Evolutionary conservation across 2,329 filamentous ascomycete genomes (phyloP), one percentile per base, ranked within the genome.

Genomic region (Fonsecaea pugnacius): DNA sequence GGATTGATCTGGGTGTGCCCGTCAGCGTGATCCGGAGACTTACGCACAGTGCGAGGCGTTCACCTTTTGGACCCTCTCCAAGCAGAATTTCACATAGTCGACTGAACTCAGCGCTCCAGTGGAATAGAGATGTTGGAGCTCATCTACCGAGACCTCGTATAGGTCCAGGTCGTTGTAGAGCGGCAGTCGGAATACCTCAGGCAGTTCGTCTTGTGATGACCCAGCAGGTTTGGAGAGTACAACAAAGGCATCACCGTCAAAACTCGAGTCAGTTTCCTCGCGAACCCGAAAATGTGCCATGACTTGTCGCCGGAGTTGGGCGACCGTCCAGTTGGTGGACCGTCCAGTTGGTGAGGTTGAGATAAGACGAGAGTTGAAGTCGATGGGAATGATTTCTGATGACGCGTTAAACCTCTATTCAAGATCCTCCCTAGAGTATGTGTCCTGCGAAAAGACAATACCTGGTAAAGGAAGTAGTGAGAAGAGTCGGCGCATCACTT

Each of bases 111-210:
- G 57, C 12, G 24, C 50, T 10, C 63, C 65, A 16, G 63, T 60
- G 7, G 67, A 57, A 12, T 70, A 67, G 16, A 60, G 63, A 33
- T 64, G 59, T 46, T 72, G 70, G 18, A 72, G 46, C 50, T 71
- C 64, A 51, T 71, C 61, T n/a, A 72, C 61, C 8, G 69, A 62
- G 21, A 66, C 58, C 38, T 72, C 71, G 50, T 66, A 69, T 1
- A 72, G 38, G 8, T 70, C 51, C 6, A 70, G 33, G 21, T 61
- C 67, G 7, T 69, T 67, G 38, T 64, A 67, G 16, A 9, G 18
- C 8, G 62, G 56, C 10, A 72, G 40, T 9, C 52, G 67, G 50
- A 71, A 72, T 10, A 64, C n/a, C 14, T 64, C 50, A 7, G 69
- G 69, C 38, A 70, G 54, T 16, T 62, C 61, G 30, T 60, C 24